Percentiles rank a stretch among this genome's conserved stretches.
Evolutionary conservation across 108 stramenopile species (phyloP).

Genomic region (Nitzschia putrida): DNA sequence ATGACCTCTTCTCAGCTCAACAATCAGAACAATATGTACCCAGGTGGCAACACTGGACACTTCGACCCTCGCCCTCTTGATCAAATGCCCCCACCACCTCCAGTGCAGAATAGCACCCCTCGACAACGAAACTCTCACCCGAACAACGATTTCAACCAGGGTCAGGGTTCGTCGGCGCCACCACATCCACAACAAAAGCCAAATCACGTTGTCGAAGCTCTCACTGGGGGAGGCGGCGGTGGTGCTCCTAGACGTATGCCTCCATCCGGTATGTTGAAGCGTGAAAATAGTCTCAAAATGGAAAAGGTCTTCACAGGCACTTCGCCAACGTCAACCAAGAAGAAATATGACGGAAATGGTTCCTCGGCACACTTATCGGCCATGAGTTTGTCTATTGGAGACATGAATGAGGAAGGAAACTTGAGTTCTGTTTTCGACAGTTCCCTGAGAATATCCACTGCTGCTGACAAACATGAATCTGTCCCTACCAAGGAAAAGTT

Average conservation of each 20-base stretch:
- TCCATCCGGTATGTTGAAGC: slow-evolving; percentile 19
- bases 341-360: slow-evolving; percentile 31
- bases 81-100: slow-evolving; percentile 15
- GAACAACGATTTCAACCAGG: neutral
- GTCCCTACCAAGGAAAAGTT: slow-evolving; percentile 8
- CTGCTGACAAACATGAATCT: neutral
- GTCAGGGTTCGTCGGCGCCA: neutral
- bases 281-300: slow-evolving; percentile 42
- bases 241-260: slow-evolving; percentile 18
- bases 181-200: neutral
- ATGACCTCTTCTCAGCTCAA: neutral
- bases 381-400: slow-evolving; percentile 52
- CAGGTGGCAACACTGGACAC: neutral
- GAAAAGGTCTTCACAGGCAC: slow-evolving; percentile 30
- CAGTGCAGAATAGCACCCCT: slow-evolving; percentile 1
- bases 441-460: slow-evolving; percentile 29
- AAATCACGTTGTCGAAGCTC: slow-evolving; percentile 3
- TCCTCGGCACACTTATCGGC: slow-evolving; percentile 33
- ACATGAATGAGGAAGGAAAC: slow-evolving; percentile 44
- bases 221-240: neutral
- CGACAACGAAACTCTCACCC: slow-evolving; percentile 4
- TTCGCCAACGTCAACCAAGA: slow-evolving; percentile 9
- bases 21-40: slow-evolving; percentile 2
- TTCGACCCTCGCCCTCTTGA: slow-evolving; percentile 10
- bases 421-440: slow-evolving; percentile 53